phyloP scores from a whole-genome alignment of 495 filamentous ascomycete species.

The Immersiella caudata region DNA sequence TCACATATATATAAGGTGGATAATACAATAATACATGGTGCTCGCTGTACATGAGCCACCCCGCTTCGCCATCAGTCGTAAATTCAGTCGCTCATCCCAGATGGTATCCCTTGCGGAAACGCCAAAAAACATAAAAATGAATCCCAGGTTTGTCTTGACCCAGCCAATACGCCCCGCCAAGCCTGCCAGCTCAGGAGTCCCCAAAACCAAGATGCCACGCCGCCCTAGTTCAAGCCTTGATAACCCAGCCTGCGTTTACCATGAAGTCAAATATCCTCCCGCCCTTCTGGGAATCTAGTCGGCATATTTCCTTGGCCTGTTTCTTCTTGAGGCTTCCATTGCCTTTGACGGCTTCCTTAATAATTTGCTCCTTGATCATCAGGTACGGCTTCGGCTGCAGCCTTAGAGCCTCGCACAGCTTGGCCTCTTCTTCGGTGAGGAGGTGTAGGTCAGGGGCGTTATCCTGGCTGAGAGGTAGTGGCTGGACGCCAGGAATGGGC shows the following conservation, averaged over 20 bases:
- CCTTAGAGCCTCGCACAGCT: slow-evolving; percentile 79
- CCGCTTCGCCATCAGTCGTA: not conserved
- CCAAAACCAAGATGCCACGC: not conserved
- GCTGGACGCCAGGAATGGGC: slow-evolving; percentile 58
- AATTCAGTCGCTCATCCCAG: not conserved
- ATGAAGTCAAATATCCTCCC: slow-evolving; percentile 90
- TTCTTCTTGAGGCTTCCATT: slow-evolving; percentile 91
- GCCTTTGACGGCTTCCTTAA: slow-evolving; percentile 86
- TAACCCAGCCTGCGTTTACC: slow-evolving; percentile 89
- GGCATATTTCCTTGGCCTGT: slow-evolving; percentile 66
- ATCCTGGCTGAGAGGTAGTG: slow-evolving; percentile 72
- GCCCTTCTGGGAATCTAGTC: slow-evolving; percentile 55
- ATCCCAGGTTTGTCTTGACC: not conserved
- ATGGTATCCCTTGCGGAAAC: slow-evolving; percentile 13
- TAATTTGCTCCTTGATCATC: slow-evolving; percentile 85
- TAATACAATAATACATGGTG: not conserved
- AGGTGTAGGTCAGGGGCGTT: slow-evolving; percentile 83
- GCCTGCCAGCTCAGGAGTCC: not conserved
- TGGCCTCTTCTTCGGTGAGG: slow-evolving; percentile 78
- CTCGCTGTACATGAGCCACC: not conserved
- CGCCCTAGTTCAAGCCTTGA: slow-evolving; percentile 56
- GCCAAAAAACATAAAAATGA: not conserved
- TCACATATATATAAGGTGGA: not conserved
- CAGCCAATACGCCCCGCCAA: not conserved
- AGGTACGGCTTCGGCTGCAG: slow-evolving; percentile 92